A percentile compares a stretch with the other conserved stretches of the same genome.
phyloP scores from a whole-genome alignment of 495 filamentous ascomycete species.

The Penicillium goetzii region DNA sequence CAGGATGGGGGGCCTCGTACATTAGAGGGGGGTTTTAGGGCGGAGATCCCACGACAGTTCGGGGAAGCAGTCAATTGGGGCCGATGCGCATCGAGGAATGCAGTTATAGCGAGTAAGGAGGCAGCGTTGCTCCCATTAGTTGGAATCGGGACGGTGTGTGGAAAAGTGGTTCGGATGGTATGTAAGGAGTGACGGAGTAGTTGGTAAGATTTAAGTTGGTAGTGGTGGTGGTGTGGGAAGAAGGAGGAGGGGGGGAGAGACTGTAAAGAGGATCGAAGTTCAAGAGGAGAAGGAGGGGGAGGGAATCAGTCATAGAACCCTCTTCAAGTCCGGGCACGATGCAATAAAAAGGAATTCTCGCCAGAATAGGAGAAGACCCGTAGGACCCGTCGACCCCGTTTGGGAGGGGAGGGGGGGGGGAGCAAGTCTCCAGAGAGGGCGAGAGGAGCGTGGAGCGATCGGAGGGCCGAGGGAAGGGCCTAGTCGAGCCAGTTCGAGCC shows the following conservation, averaged over 20 bases:
- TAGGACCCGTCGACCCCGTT: slow-evolving; percentile 30
- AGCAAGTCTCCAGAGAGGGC: neutral
- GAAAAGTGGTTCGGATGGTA: slow-evolving; percentile 2
- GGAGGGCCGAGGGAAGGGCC: slow-evolving; percentile 30
- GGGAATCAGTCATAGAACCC: slow-evolving; percentile 19
- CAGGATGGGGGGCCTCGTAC: slow-evolving; percentile 7
- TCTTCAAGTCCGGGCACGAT: slow-evolving; percentile 37
- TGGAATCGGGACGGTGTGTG: neutral
- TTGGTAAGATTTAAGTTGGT: slow-evolving; percentile 20
- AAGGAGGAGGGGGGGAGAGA: slow-evolving; percentile 41
- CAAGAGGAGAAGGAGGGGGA: neutral
- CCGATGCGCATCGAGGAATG: slow-evolving; percentile 27
- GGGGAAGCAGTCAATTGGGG: slow-evolving; percentile 30
- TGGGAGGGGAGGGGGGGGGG: slow-evolving; percentile 1
- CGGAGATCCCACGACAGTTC: slow-evolving; percentile 18
- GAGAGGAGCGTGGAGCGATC: slow-evolving; percentile 43
- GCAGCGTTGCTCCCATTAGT: slow-evolving; percentile 20
- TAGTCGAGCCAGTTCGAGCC: neutral
- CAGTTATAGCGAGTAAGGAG: slow-evolving; percentile 35
- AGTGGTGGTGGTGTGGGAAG: slow-evolving; percentile 18
- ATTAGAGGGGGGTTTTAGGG: slow-evolving; percentile 19
- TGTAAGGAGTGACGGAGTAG: slow-evolving; percentile 38
- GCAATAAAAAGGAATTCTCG: slow-evolving; percentile 43
- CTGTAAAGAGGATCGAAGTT: neutral
- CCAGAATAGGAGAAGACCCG: slow-evolving; percentile 46